These are phyloP conservation scores for Colletotrichum chlorophyti DNA, from an alignment of 2,329 filamentous ascomycete genomes.

Conservation along the genomic window DNA sequence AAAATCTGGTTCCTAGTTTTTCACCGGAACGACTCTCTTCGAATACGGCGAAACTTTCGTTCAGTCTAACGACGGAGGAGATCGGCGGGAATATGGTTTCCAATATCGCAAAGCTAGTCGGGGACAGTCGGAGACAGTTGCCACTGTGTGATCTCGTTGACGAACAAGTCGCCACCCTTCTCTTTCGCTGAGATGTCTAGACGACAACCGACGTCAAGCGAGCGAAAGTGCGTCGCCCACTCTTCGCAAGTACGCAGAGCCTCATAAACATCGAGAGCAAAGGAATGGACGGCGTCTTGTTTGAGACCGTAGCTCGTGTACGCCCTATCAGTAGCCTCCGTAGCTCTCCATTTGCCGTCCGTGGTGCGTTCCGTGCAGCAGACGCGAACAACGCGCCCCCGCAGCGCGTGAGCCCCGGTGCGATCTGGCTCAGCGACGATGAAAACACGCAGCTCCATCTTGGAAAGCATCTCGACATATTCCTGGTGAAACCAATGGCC, in stretches of 20 bases:
- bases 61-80: no score
- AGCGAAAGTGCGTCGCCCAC: background rate
- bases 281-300: background rate
- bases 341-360: background rate
- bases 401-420: background rate
- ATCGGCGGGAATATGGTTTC: no score
- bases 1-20: no score
- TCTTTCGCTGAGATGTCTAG: background rate
- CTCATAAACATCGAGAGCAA: background rate
- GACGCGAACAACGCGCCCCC: background rate
- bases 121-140: no score
- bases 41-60: no score
- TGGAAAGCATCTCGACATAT: background rate
- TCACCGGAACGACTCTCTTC: no score
- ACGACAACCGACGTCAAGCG: conserved; percentile 5
- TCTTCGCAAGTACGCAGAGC: background rate
- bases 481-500: background rate
- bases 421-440: background rate
- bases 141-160: conserved; percentile 10
- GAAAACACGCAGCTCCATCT: background rate
- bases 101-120: no score
- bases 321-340: background rate
- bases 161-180: background rate
- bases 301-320: background rate
- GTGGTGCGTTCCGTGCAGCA: background rate